Percentiles rank a stretch among this genome's conserved stretches.
These are phyloP conservation scores for Talaromyces sp. DNA, from an alignment of 2,329 filamentous ascomycete species.

Conservation along the genomic window DNA sequence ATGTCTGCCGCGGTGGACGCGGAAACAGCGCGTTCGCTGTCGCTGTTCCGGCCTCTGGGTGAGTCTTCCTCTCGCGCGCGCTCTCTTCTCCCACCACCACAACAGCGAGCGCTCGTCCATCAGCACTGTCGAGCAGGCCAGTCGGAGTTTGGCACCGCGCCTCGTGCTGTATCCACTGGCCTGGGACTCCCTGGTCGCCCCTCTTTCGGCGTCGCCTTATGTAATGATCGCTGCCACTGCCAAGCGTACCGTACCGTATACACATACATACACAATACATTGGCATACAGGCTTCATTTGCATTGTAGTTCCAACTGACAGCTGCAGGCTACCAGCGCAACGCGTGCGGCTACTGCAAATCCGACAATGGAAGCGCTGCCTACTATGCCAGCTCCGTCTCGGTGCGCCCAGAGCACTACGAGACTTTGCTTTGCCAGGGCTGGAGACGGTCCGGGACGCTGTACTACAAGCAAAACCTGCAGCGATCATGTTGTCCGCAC, in stretches of 20 bases:
- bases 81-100: background rate
- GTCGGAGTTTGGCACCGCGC: constrained; percentile 22
- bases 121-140: constrained; percentile 20
- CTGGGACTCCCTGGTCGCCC: background rate
- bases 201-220: background rate
- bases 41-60: constrained; percentile 42
- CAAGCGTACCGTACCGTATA: background rate
- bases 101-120: background rate
- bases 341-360: constrained; percentile 47
- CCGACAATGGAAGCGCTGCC: constrained; percentile 37
- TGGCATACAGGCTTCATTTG: background rate
- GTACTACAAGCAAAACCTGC: constrained; percentile 54
- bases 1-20: constrained; percentile 19
- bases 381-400: constrained; percentile 43
- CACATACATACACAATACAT: background rate
- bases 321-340: constrained; percentile 42
- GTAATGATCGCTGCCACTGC: background rate
- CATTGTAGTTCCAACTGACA: constrained; percentile 8
- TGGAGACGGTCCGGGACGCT: constrained; percentile 48
- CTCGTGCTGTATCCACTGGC: constrained; percentile 32
- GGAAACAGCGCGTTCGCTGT: constrained; percentile 38
- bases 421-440: constrained; percentile 43
- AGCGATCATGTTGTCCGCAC: constrained; percentile 82
- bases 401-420: constrained; percentile 43
- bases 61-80: constrained; percentile 17